These are phyloP conservation scores for Erodium texanum DNA, from an alignment of 441 rosid genomes.

Conservation along the genomic window DNA sequence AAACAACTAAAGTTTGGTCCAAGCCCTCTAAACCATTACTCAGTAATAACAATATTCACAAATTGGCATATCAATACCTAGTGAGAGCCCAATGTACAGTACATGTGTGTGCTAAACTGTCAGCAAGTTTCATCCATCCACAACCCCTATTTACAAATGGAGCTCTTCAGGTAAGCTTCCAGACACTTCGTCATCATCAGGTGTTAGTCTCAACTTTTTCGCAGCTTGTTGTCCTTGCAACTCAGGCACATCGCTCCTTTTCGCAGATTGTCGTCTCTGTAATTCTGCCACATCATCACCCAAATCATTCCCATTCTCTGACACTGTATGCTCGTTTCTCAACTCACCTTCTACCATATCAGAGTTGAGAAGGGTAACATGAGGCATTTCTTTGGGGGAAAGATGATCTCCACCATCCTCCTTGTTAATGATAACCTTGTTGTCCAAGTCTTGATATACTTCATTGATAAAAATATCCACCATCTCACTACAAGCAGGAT, in stretches of 20 bases:
- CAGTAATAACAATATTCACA: neutral
- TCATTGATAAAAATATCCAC: neutral
- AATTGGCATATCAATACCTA: neutral
- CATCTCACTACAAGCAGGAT: neutral
- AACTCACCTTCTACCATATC: slow-evolving; percentile 16
- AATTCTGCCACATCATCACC: slow-evolving; percentile 5
- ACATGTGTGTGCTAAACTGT: neutral
- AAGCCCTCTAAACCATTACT: neutral
- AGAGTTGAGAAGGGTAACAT: slow-evolving; percentile 13
- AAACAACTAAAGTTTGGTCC: neutral
- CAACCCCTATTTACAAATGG: slow-evolving; percentile 24
- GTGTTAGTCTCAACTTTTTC: slow-evolving; percentile 44
- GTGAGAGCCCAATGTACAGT: neutral
- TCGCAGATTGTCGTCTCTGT: slow-evolving; percentile 2
- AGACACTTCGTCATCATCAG: slow-evolving; percentile 20
- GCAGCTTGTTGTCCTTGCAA: slow-evolving; percentile 39
- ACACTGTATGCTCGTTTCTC: slow-evolving; percentile 20
- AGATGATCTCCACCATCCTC: neutral
- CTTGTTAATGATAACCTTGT: neutral
- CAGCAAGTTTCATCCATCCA: slow-evolving; percentile 9
- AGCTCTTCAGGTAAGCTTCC: slow-evolving; percentile 26
- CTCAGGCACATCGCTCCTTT: slow-evolving; percentile 19
- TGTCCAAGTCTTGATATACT: too few species aligned
- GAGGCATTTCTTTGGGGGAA: slow-evolving; percentile 11
- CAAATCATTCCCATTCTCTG: slow-evolving; percentile 12